A percentile compares a stretch with the other conserved stretches of the same genome.
These are phyloP conservation scores for Penicillium cataractarum DNA, from an alignment of 495 filamentous ascomycete species.

Conservation along the genomic window DNA sequence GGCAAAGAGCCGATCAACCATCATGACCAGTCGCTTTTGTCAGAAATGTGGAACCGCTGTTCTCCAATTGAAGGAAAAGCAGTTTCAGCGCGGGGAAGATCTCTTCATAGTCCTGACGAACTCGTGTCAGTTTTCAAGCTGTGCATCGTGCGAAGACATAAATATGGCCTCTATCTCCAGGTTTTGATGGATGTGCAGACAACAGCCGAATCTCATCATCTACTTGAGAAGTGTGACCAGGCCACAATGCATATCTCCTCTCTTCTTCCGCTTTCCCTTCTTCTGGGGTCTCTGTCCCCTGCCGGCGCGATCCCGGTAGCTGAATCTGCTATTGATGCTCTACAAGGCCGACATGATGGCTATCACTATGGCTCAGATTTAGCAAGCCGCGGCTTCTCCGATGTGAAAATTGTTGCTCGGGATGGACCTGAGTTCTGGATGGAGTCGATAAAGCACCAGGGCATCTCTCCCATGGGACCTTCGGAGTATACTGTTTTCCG, in stretches of 20 bases:
- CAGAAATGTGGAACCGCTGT: not conserved
- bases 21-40: not conserved
- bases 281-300: not conserved
- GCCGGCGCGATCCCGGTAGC: not conserved
- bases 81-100: not conserved
- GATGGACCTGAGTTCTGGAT: constrained; percentile 3
- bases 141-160: not conserved
- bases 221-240: not conserved
- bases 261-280: not conserved
- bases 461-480: constrained; percentile 5
- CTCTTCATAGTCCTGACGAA: not conserved
- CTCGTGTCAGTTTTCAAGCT: not conserved
- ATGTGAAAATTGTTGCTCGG: not conserved
- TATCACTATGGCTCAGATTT: not conserved
- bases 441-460: constrained; percentile 9
- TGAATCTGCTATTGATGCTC: not conserved
- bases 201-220: not conserved
- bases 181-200: not conserved
- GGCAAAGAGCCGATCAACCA: not conserved
- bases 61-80: not conserved
- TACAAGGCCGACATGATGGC: not conserved
- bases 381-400: not conserved
- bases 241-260: not conserved
- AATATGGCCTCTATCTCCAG: not conserved
- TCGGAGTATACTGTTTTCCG: constrained; percentile 10